Evolutionary conservation across 108 stramenopile genomes (phyloP).

Genomic region (Bacterosira constricta): DNA sequence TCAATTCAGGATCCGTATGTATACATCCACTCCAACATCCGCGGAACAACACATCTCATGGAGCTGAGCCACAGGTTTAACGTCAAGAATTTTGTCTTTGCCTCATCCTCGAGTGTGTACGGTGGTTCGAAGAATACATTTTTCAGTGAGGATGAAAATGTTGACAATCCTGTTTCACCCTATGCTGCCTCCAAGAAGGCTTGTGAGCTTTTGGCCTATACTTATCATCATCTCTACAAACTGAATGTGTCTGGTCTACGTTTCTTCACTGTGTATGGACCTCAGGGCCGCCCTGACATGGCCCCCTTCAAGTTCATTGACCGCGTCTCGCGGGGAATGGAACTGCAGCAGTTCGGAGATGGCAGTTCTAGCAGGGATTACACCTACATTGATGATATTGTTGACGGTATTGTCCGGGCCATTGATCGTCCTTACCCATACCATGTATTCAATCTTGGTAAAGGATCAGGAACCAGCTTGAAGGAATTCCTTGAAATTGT

Average conservation of each 20-base stretch:
- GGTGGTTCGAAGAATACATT: slow-evolving; percentile 90
- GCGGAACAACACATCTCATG: slow-evolving; percentile 95
- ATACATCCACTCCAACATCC: slow-evolving; percentile 97
- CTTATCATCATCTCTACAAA: slow-evolving; percentile 95
- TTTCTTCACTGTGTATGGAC: slow-evolving; percentile 98
- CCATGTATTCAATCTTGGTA: slow-evolving; percentile 97
- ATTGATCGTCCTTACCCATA: slow-evolving; percentile 94
- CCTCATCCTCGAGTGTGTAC: slow-evolving; percentile 93
- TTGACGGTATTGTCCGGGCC: slow-evolving; percentile 94
- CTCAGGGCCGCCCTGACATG: slow-evolving; percentile 96
- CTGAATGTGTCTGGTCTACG: slow-evolving; percentile 93
- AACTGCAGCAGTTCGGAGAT: slow-evolving; percentile 98
- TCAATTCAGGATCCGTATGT: slow-evolving; percentile 97
- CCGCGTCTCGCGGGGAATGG: slow-evolving; percentile 88
- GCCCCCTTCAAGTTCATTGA: slow-evolving; percentile 98
- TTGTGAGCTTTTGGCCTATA: slow-evolving; percentile 97
- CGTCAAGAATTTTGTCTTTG: slow-evolving; percentile 97
- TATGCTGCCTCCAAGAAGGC: slow-evolving; percentile 98
- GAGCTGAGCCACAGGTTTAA: slow-evolving; percentile 82
- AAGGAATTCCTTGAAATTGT: slow-evolving; percentile 94
- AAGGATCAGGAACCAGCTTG: slow-evolving; percentile 89
- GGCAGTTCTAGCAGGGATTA: slow-evolving; percentile 94
- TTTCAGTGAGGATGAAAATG: slow-evolving; percentile 94
- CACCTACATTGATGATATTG: slow-evolving; percentile 99
- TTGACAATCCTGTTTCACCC: slow-evolving; percentile 95